Evolutionary conservation across 441 rosid species (phyloP).

Genomic region (Kokia cookei): DNA sequence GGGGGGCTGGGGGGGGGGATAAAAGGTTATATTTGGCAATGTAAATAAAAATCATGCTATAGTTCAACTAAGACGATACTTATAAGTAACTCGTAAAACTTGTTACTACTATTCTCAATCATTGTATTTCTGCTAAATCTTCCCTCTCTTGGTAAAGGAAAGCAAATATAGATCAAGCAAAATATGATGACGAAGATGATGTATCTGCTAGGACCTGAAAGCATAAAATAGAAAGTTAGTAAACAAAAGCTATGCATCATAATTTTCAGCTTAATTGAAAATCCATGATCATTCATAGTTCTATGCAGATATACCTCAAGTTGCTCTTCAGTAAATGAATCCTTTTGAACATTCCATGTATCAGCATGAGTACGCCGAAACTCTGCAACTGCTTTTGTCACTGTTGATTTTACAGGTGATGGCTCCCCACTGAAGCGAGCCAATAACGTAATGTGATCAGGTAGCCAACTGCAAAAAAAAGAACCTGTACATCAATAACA

Average conservation of each 20-base stretch:
- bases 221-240: slow-evolving; percentile 4
- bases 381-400: slow-evolving; percentile 97
- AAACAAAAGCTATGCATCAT: background rate
- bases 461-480: slow-evolving; percentile 67
- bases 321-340: slow-evolving; percentile 86
- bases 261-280: background rate
- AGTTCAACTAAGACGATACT: slow-evolving; percentile 8
- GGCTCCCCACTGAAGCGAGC: slow-evolving; percentile 88
- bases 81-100: slow-evolving; percentile 6
- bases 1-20: background rate
- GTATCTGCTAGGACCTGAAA: slow-evolving; percentile 96
- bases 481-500: background rate
- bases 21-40: slow-evolving; percentile 13
- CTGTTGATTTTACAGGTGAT: slow-evolving; percentile 85
- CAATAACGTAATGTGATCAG: slow-evolving; percentile 83
- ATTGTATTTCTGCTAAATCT: slow-evolving; percentile 14
- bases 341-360: slow-evolving; percentile 95
- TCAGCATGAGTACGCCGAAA: slow-evolving; percentile 98
- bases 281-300: background rate
- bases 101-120: slow-evolving; percentile 17
- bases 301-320: slow-evolving; percentile 68
- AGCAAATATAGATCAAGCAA: slow-evolving; percentile 50
- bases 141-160: slow-evolving; percentile 3
- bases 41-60: slow-evolving; percentile 26
- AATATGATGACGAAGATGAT: slow-evolving; percentile 90